phyloP scores from a whole-genome alignment of 331 rosid species.

The Pyracantha coccinea region DNA sequence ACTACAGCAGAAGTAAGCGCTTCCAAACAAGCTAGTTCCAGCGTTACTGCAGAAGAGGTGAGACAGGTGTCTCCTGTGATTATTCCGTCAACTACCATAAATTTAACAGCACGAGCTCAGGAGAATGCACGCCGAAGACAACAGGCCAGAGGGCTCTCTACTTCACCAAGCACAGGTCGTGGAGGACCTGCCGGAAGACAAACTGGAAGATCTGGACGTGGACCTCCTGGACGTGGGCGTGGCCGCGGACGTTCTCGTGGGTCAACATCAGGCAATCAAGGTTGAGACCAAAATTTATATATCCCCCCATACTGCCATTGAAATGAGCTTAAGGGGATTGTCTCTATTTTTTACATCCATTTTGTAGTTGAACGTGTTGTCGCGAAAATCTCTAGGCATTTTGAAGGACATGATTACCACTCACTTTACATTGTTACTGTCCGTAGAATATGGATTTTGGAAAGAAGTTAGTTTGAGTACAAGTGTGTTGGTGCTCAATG shows the following conservation, averaged over 20 bases:
- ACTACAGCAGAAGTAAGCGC: constrained; percentile 30
- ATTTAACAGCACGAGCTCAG: constrained; percentile 55
- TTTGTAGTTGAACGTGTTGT: background rate
- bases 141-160: background rate
- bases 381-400: background rate
- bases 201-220: constrained; percentile 22
- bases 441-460: background rate
- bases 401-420: background rate
- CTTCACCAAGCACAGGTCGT: constrained; percentile 42
- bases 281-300: background rate
- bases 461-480: background rate
- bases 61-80: constrained; percentile 52
- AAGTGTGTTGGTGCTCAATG: background rate
- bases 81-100: constrained; percentile 39
- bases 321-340: background rate
- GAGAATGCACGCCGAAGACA: constrained; percentile 62
- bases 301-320: background rate
- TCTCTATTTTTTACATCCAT: background rate
- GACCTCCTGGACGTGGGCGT: constrained; percentile 31
- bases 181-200: constrained; percentile 44
- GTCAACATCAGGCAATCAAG: constrained; percentile 36
- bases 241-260: constrained; percentile 46
- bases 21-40: constrained; percentile 29
- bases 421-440: background rate
- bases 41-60: constrained; percentile 31